A percentile compares a stretch with the other conserved stretches of the same genome.
These are phyloP conservation scores for Blastobotrys chiropterorum DNA, from an alignment of 805 yeast species.

Conservation along the genomic window DNA sequence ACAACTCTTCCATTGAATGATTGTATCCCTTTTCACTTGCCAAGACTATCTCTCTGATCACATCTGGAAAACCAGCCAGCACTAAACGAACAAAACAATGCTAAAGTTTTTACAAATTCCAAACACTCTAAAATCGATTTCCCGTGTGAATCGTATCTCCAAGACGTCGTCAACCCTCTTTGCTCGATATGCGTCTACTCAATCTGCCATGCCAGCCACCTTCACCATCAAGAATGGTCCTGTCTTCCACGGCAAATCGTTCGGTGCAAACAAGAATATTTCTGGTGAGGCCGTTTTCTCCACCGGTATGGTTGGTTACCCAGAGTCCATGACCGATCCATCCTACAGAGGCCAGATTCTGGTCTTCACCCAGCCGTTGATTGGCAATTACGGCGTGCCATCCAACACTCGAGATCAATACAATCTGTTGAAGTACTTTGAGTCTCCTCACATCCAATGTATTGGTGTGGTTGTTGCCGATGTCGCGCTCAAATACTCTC, in stretches of 20 bases:
- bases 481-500: constrained; percentile 93
- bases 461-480: constrained; percentile 95
- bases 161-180: neutral
- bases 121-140: neutral
- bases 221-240: constrained; percentile 91
- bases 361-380: constrained; percentile 93
- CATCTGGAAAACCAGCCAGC: constrained; percentile 46
- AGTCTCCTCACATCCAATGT: constrained; percentile 86
- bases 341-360: constrained; percentile 95
- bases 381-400: constrained; percentile 98
- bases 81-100: constrained; percentile 22
- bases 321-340: constrained; percentile 98
- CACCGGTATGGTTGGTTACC: constrained; percentile 96
- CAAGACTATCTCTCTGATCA: constrained; percentile 33
- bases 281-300: constrained; percentile 98
- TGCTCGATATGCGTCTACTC: neutral
- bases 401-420: constrained; percentile 74
- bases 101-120: constrained; percentile 6
- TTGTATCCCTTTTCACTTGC: constrained; percentile 16
- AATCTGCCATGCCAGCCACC: constrained; percentile 48
- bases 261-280: constrained; percentile 88
- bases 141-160: neutral
- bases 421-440: constrained; percentile 83
- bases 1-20: neutral
- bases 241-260: constrained; percentile 84